Conservation (phyloP, 768 basidiomycete genomes). For the Amanita brunnescens region DNA sequence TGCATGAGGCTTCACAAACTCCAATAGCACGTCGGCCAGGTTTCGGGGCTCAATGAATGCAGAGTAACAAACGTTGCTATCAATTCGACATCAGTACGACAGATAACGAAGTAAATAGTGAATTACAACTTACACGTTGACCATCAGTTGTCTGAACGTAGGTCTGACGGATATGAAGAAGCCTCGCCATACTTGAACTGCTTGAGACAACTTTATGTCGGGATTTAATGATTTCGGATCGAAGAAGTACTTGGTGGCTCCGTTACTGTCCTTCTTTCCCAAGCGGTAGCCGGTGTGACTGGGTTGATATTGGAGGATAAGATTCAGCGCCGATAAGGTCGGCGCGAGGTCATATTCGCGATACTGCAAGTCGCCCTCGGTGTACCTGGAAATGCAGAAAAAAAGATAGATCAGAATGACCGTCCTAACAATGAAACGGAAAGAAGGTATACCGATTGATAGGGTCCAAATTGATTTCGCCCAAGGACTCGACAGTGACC, state of each 20-base stretch:
- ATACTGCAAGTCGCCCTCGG: slow-evolving; percentile 36
- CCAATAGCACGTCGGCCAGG: slow-evolving; percentile 47
- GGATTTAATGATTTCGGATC: slow-evolving; percentile 17
- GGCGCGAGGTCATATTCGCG: slow-evolving; percentile 41
- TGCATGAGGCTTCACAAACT: slow-evolving; percentile 34
- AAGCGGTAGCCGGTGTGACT: slow-evolving; percentile 39
- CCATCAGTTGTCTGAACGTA: slow-evolving; percentile 38
- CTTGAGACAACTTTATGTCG: slow-evolving; percentile 20
- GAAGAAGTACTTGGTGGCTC: slow-evolving; percentile 46
- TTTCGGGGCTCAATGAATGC: slow-evolving; percentile 53
- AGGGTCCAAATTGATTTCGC: neutral
- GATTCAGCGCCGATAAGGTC: slow-evolving; percentile 48
- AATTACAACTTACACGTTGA: slow-evolving; percentile 38
- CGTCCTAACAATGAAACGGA: neutral
- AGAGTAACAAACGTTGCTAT: slow-evolving; percentile 45
- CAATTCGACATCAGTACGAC: neutral
- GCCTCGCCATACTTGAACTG: slow-evolving; percentile 33
- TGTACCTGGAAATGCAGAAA: no score
- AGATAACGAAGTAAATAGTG: neutral
- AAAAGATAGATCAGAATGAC: neutral
- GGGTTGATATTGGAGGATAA: slow-evolving; percentile 44
- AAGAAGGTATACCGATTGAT: neutral
- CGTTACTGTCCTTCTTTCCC: slow-evolving; percentile 23
- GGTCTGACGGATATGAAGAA: slow-evolving; percentile 44
- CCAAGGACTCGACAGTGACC: slow-evolving; percentile 12